Base-by-base conservation (phyloP, 2,329 filamentous ascomycete species). In the Alternaria hordeiaustralica region DNA sequence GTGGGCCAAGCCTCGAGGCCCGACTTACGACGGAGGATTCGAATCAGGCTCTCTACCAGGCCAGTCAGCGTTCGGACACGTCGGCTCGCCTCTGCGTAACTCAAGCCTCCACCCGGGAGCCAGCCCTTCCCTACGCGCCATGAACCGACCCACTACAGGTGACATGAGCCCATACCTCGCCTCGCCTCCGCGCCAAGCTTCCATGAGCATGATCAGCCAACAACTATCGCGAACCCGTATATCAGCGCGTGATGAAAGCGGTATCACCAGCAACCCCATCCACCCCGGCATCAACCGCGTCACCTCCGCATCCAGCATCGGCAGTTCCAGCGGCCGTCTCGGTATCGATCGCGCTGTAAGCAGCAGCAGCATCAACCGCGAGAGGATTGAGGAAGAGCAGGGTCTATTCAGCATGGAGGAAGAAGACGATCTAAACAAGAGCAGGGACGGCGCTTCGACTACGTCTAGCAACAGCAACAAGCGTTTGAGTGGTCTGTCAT, bases 271-370 rank as follows among this genome's bases (percentile, higher is more conserved):
- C 23, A 71, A 69, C 21, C 74, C 75, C 3, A 66, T 77, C 18
- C 90, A 76, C 93, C 94, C 93, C 88, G 96, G 72, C 89, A 92
- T 94, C 70, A 66, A 70, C 53, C 76, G 74, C 43, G 75, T 82
- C 36, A 68, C 77, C 15, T 79, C 75, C 28, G 70, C 58, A 36
- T 75, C 71, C 12, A 80, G 74, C 64, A 71, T 80, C 20, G 73
- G 71, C 9, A 75, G 69, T 63, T 71, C 77, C 3, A 64, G 65
- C 33, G 74, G 72, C 43, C 72, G 76, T 55, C 73, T 78, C 51
- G 73, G 69, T 15, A 71, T 81, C 49, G 79, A 81, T 61, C 78
- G 79, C 23, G 75, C 79, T 28, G 76, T 81, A 10, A 80, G 78
- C 66, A 81, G 78, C 67, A 79, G 73, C 63, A 81, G 78, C 57